Percentiles rank a stretch among this genome's conserved stretches.
phyloP scores from a whole-genome alignment of 176 grass and related monocot genomes.

The Aegilops tauschii region DNA sequence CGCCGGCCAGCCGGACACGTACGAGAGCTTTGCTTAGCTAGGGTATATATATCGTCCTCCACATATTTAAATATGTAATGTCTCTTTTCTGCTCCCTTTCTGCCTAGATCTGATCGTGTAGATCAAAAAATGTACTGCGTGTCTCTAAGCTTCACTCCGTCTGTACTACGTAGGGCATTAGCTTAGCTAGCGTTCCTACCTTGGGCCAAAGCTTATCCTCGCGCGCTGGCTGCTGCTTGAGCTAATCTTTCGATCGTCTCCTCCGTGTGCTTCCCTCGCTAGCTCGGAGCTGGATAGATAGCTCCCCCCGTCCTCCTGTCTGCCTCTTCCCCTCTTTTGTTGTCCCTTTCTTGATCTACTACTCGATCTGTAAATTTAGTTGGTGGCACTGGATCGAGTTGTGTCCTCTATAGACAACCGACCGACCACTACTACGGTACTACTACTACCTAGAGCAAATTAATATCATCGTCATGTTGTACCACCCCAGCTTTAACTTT shows the following conservation, averaged over 20 bases:
- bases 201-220: slow-evolving; percentile 55
- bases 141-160: slow-evolving; percentile 25
- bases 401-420: slow-evolving; percentile 80
- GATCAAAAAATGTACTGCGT: slow-evolving; percentile 35
- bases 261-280: background rate
- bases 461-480: slow-evolving; percentile 25
- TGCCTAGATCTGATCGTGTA: slow-evolving; percentile 22
- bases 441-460: slow-evolving; percentile 43
- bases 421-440: slow-evolving; percentile 71
- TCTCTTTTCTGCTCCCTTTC: background rate
- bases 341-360: background rate
- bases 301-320: background rate
- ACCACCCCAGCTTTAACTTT: slow-evolving; percentile 41
- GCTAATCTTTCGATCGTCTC: slow-evolving; percentile 24
- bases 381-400: slow-evolving; percentile 77
- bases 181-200: background rate
- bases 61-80: slow-evolving; percentile 21
- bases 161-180: slow-evolving; percentile 38
- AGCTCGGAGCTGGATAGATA: background rate
- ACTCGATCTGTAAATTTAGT: slow-evolving; percentile 56
- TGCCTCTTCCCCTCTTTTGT: background rate
- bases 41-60: slow-evolving; percentile 37
- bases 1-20: slow-evolving; percentile 4
- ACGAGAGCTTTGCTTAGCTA: slow-evolving; percentile 38
- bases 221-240: slow-evolving; percentile 13